A percentile compares a stretch with the other conserved stretches of the same genome.
These are phyloP conservation scores for Dalechampia spathulata DNA, from an alignment of 441 rosid species.

Conservation along the genomic window DNA sequence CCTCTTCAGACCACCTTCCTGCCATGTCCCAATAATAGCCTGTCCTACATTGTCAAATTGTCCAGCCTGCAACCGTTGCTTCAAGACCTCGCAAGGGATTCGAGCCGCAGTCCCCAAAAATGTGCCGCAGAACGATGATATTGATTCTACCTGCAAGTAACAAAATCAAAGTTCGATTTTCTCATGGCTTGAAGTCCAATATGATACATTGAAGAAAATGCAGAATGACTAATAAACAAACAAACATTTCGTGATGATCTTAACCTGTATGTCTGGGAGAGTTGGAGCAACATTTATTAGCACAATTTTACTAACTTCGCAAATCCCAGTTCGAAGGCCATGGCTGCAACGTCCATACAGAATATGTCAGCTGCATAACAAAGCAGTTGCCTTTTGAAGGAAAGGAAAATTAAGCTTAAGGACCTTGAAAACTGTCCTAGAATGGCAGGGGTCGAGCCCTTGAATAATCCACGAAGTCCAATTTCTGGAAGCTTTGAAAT, in stretches of 20 bases:
- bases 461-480: constrained; percentile 75
- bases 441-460: constrained; percentile 93
- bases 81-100: constrained; percentile 95
- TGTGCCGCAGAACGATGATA: constrained; percentile 92
- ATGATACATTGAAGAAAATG: too few species aligned
- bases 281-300: constrained; percentile 84
- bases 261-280: constrained; percentile 86
- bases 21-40: constrained; percentile 90
- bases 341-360: constrained; percentile 47
- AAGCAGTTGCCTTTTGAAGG: constrained; percentile 7
- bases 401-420: constrained; percentile 9
- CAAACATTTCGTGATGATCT: background rate
- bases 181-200: too few species aligned
- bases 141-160: constrained; percentile 79
- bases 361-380: constrained; percentile 9
- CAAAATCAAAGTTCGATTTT: too few species aligned
- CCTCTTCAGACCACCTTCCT: constrained; percentile 81
- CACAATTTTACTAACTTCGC: constrained; percentile 80
- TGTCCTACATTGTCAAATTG: constrained; percentile 83
- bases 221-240: too few species aligned
- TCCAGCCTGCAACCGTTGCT: constrained; percentile 95
- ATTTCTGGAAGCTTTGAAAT: constrained; percentile 93
- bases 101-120: constrained; percentile 89
- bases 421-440: constrained; percentile 96
- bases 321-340: constrained; percentile 93